phyloP scores from a whole-genome alignment of 2,329 filamentous ascomycete genomes.

The Ilyonectria robusta region DNA sequence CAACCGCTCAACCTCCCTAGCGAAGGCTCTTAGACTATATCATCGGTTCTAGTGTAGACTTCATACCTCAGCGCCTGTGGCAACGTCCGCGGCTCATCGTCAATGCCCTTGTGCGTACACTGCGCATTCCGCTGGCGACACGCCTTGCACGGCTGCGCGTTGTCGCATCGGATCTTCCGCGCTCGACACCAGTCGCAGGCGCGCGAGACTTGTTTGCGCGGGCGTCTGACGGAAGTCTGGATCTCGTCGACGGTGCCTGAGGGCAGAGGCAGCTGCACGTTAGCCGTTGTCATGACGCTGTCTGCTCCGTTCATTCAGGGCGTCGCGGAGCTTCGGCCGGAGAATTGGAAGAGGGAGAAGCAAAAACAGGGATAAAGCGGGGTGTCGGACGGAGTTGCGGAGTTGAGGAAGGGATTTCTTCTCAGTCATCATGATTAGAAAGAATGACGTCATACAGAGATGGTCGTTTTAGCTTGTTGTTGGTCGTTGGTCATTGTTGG shows the following conservation, averaged over 20 bases:
- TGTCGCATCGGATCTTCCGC: conserved; percentile 57
- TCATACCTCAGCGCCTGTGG: conserved; percentile 36
- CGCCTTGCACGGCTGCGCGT: conserved; percentile 53
- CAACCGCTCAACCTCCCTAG: conserved; percentile 54
- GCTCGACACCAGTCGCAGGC: conserved; percentile 57
- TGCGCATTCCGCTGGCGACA: conserved; percentile 50
- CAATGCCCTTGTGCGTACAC: conserved; percentile 49
- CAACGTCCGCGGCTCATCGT: conserved; percentile 49
- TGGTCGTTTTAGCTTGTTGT: too few relatives aligned
- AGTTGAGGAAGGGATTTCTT: neutral
- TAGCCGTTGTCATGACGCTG: neutral
- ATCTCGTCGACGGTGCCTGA: neutral
- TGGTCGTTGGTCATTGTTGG: too few relatives aligned
- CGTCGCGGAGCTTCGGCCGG: neutral
- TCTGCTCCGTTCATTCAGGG: neutral
- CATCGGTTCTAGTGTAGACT: too few relatives aligned
- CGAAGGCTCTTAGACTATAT: neutral
- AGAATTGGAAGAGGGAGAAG: neutral
- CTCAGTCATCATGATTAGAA: conserved; percentile 4
- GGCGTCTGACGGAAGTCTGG: neutral
- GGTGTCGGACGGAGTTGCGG: neutral
- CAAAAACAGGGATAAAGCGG: neutral
- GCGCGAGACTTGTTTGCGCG: conserved; percentile 44
- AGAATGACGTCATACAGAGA: too few relatives aligned
- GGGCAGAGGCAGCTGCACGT: neutral